phyloP scores from a whole-genome alignment of 371 early-diverging fungal species.

The Rhizopus sp. region DNA sequence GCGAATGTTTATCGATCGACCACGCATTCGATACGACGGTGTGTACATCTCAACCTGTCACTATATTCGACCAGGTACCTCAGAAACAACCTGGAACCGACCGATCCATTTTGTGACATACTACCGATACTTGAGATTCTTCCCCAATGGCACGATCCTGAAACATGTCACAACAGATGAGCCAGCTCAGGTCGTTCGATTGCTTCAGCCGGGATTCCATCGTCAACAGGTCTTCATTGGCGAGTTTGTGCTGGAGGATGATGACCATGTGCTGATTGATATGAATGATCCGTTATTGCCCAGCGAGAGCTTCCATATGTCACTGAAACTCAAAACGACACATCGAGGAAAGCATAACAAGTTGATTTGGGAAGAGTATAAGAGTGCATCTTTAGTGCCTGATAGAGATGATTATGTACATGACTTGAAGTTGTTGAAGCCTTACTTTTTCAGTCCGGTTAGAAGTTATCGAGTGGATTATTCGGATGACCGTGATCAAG shows the following conservation, averaged over 20 bases:
- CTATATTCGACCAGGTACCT: slow-evolving; percentile 57
- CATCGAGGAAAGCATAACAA: slow-evolving; percentile 69
- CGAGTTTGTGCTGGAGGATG: slow-evolving; percentile 29
- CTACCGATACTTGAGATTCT: slow-evolving; percentile 70
- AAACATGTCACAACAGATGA: slow-evolving; percentile 58
- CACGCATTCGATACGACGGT: slow-evolving; percentile 69
- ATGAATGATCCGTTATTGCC: slow-evolving; percentile 40
- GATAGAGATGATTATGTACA: slow-evolving; percentile 27
- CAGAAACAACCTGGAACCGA: slow-evolving; percentile 57
- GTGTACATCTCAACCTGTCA: slow-evolving; percentile 68
- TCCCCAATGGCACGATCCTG: slow-evolving; percentile 53
- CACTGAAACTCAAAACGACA: slow-evolving; percentile 52
- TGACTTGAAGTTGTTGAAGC: slow-evolving; percentile 46
- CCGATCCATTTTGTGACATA: slow-evolving; percentile 73
- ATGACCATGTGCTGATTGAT: slow-evolving; percentile 23
- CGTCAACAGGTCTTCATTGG: slow-evolving; percentile 53
- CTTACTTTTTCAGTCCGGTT: slow-evolving; percentile 47
- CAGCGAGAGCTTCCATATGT: slow-evolving; percentile 42
- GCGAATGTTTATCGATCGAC: slow-evolving; percentile 63
- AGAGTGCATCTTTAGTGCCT: slow-evolving; percentile 24
- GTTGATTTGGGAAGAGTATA: slow-evolving; percentile 59
- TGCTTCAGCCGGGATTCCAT: slow-evolving; percentile 28
- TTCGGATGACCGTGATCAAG: slow-evolving; percentile 10
- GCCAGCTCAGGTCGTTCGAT: slow-evolving; percentile 46
- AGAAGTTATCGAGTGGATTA: slow-evolving; percentile 38